Percentiles rank a stretch among this genome's conserved stretches.
Conservation (phyloP, 345 rosid genomes). For the Eucalyptus erythrocorys region DNA sequence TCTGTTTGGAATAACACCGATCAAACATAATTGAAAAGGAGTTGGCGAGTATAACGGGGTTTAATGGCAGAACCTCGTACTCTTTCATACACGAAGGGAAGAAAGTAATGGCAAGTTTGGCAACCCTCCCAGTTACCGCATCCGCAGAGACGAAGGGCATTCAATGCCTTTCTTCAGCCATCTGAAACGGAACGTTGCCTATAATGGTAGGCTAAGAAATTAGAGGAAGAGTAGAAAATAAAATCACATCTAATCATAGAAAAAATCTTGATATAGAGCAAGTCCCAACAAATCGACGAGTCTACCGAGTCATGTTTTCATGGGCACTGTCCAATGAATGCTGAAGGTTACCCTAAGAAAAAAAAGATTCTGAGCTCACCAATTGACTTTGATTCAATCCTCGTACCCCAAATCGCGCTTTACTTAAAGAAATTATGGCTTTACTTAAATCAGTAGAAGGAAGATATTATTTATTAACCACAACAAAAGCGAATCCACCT, state of each 20-base stretch:
- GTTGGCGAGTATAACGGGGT: rapidly evolving
- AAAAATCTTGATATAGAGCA: not conserved
- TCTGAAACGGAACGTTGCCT: not conserved
- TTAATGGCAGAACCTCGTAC: not conserved
- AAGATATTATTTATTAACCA: not conserved
- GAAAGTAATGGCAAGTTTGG: not conserved
- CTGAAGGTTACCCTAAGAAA: not conserved
- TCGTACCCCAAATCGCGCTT: rapidly evolving
- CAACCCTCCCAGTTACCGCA: not conserved
- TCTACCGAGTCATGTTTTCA: not conserved
- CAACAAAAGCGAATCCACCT: not conserved
- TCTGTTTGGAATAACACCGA: not conserved
- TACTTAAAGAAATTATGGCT: not conserved
- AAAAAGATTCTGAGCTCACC: no score
- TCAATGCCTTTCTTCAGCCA: not conserved
- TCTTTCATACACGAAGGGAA: not conserved
- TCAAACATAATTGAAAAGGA: not conserved
- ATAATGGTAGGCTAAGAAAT: rapidly evolving
- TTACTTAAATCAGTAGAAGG: not conserved
- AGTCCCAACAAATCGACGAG: not conserved
- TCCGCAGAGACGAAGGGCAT: not conserved
- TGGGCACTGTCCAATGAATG: rapidly evolving
- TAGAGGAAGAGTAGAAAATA: not conserved
- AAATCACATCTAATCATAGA: not conserved
- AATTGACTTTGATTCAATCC: rapidly evolving